These are phyloP conservation scores for Niveomyces coronatus DNA, from an alignment of 2,329 filamentous ascomycete species.

Conservation along the genomic window DNA sequence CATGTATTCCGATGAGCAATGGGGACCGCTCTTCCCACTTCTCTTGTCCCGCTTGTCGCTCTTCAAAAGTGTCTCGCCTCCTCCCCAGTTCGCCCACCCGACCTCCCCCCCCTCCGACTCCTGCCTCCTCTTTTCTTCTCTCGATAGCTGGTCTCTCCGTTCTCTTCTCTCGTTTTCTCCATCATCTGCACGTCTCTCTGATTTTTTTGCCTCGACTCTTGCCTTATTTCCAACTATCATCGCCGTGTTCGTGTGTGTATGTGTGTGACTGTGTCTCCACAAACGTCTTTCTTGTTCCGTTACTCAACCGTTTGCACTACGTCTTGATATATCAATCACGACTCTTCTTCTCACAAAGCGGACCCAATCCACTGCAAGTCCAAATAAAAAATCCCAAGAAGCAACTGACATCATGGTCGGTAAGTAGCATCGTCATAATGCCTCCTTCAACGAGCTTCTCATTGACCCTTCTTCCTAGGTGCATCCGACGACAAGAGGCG, in stretches of 20 bases:
- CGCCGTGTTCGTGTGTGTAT: background rate
- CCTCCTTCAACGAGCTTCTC: background rate
- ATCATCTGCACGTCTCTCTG: constrained; percentile 17
- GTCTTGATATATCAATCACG: background rate
- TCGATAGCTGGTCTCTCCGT: constrained; percentile 47
- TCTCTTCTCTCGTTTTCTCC: constrained; percentile 19
- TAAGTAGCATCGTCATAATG: constrained; percentile 12
- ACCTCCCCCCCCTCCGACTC: background rate
- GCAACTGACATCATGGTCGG: constrained; percentile 5
- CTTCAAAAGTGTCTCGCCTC: constrained; percentile 6
- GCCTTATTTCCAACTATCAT: background rate
- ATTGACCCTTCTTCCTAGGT: constrained; percentile 12
- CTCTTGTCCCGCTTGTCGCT: too few species aligned
- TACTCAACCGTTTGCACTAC: too few species aligned
- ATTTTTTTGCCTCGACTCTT: constrained; percentile 1
- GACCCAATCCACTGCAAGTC: too few species aligned
- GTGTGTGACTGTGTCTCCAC: constrained; percentile 5
- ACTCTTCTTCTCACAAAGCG: too few species aligned
- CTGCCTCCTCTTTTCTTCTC: constrained; percentile 22
- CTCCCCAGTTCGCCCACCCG: constrained; percentile 1
- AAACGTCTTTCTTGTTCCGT: background rate
- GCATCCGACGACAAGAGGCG: constrained; percentile 46
- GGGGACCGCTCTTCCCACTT: too few species aligned
- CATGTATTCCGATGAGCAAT: too few species aligned
- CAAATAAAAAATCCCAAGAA: background rate